Conservation (phyloP, 441 rosid species). For the Populus tomentosa region DNA sequence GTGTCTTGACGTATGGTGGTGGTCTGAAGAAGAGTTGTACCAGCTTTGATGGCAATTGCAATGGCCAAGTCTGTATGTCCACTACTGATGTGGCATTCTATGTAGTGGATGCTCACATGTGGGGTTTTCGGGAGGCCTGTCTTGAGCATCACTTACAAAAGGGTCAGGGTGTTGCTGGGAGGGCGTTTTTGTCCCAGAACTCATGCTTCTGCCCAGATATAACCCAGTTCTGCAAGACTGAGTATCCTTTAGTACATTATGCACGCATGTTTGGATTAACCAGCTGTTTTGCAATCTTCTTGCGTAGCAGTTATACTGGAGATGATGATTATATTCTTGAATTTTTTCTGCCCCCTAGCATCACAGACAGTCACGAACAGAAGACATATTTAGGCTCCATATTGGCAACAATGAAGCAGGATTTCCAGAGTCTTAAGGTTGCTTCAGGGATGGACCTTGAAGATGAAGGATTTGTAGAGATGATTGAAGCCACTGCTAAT, state of each 20-base stretch:
- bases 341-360: constrained; percentile 64
- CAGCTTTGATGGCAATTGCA: constrained; percentile 85
- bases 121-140: constrained; percentile 94
- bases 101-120: constrained; percentile 76
- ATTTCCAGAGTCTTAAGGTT: constrained; percentile 69
- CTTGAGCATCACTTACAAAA: constrained; percentile 89
- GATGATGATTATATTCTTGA: constrained; percentile 84
- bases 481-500: constrained; percentile 45
- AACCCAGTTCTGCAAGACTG: constrained; percentile 70
- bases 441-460: constrained; percentile 63
- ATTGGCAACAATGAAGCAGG: constrained; percentile 69
- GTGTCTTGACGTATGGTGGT: constrained; percentile 75
- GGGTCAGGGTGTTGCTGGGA: constrained; percentile 93
- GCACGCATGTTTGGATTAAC: constrained; percentile 81
- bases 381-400: constrained; percentile 54
- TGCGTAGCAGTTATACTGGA: constrained; percentile 66
- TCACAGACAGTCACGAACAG: constrained; percentile 45
- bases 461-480: constrained; percentile 56
- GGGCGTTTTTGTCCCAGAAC: constrained; percentile 69
- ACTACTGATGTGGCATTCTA: constrained; percentile 82
- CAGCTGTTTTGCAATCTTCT: constrained; percentile 75
- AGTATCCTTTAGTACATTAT: constrained; percentile 89
- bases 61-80: constrained; percentile 89
- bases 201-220: constrained; percentile 72
- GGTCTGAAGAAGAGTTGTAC: constrained; percentile 85